phyloP scores from a whole-genome alignment of 75 land plant genomes.

The Pinus albicaulis region DNA sequence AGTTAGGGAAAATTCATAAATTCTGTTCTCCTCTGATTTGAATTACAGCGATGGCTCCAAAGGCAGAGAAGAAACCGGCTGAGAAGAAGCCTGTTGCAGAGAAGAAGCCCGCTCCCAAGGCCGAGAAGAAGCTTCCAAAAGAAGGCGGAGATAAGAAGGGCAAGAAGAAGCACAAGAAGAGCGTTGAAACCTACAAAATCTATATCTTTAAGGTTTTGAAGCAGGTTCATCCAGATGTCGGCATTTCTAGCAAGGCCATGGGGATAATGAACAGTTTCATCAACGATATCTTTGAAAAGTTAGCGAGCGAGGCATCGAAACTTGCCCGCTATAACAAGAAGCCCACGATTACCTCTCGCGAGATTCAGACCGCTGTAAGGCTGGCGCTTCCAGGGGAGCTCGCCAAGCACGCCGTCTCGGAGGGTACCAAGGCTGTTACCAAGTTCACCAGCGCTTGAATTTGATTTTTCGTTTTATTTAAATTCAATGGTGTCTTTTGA shows the following conservation, averaged over 20 bases:
- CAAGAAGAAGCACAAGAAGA: slow-evolving; percentile 14
- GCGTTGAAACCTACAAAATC: slow-evolving; percentile 38
- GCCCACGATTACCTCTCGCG: slow-evolving; percentile 60
- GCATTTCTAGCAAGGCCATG: slow-evolving; percentile 71
- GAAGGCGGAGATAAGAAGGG: not conserved
- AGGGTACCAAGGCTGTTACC: slow-evolving; percentile 65
- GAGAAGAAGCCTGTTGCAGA: not conserved
- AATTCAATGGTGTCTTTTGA: too few species aligned
- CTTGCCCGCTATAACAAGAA: slow-evolving; percentile 41
- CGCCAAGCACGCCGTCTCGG: slow-evolving; percentile 63
- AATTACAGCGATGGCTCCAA: not conserved
- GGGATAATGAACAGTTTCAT: slow-evolving; percentile 56
- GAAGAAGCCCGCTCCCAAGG: not conserved
- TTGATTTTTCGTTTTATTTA: too few species aligned
- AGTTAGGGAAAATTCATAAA: too few species aligned
- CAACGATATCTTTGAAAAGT: slow-evolving; percentile 75
- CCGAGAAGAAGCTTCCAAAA: not conserved
- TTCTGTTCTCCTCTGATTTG: too few species aligned
- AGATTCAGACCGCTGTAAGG: slow-evolving; percentile 58
- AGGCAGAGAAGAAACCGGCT: not conserved
- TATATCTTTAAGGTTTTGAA: slow-evolving; percentile 56
- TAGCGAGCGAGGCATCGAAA: slow-evolving; percentile 54
- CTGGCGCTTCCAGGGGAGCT: slow-evolving; percentile 75
- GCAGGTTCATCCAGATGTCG: slow-evolving; percentile 72
- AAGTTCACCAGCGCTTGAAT: not conserved